Evolutionary conservation across 495 filamentous ascomycete species (phyloP).

Genomic region (Penicillium alfredii): DNA sequence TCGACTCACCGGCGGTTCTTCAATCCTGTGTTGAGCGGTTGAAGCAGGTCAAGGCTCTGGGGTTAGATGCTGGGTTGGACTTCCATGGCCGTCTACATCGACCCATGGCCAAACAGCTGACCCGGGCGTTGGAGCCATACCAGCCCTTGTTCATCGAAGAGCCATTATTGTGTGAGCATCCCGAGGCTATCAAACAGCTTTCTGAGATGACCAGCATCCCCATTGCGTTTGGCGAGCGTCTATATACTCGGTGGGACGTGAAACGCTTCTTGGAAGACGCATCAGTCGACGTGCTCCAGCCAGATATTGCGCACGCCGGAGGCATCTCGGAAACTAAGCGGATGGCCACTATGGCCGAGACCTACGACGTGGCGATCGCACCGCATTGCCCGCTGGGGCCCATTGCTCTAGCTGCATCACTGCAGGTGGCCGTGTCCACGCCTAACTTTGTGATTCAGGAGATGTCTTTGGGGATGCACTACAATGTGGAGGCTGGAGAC

Average conservation of each 20-base stretch:
- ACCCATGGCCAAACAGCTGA: constrained; percentile 80
- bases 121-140: constrained; percentile 63
- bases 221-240: constrained; percentile 71
- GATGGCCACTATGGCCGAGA: constrained; percentile 69
- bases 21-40: constrained; percentile 62
- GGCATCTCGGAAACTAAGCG: constrained; percentile 68
- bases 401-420: constrained; percentile 66
- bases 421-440: constrained; percentile 61
- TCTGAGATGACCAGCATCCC: constrained; percentile 56
- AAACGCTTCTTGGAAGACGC: constrained; percentile 65
- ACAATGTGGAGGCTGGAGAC: constrained; percentile 58
- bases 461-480: constrained; percentile 78
- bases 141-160: constrained; percentile 76
- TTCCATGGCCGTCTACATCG: constrained; percentile 77
- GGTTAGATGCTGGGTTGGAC: constrained; percentile 69
- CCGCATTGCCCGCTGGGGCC: constrained; percentile 77
- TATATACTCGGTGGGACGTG: constrained; percentile 71
- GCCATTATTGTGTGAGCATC: constrained; percentile 66
- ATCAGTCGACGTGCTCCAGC: constrained; percentile 70
- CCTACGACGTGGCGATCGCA: constrained; percentile 73
- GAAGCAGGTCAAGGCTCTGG: constrained; percentile 62
- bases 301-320: constrained; percentile 71
- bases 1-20: constrained; percentile 64
- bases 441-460: constrained; percentile 79
- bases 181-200: constrained; percentile 63